phyloP scores from a whole-genome alignment of 768 basidiomycete genomes.

The Naganishia kalamii region DNA sequence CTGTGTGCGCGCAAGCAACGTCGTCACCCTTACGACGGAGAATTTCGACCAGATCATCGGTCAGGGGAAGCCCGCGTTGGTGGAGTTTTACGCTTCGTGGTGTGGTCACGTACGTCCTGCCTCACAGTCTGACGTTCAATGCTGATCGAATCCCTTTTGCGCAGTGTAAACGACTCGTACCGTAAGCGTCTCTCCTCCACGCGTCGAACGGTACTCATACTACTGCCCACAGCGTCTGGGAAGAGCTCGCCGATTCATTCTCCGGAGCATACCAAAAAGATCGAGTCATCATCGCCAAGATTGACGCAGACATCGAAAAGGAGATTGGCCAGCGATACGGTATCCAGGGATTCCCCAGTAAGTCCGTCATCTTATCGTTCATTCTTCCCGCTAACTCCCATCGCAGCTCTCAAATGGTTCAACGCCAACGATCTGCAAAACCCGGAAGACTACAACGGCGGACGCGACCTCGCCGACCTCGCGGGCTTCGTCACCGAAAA shows the following conservation, averaged over 20 bases:
- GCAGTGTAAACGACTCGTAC: constrained; percentile 63
- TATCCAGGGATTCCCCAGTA: constrained; percentile 80
- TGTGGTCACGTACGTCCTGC: constrained; percentile 7
- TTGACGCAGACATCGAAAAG: constrained; percentile 81
- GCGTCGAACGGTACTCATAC: neutral
- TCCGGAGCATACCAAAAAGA: constrained; percentile 52
- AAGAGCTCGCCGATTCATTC: constrained; percentile 84
- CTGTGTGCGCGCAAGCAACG: constrained; percentile 62
- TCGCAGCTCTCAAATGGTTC: constrained; percentile 84
- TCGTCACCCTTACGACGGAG: constrained; percentile 65
- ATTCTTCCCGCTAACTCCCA: neutral
- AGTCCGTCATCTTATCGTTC: constrained; percentile 43
- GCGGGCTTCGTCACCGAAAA: constrained; percentile 64
- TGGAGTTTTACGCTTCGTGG: constrained; percentile 17
- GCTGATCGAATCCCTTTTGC: neutral
- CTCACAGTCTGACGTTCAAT: neutral
- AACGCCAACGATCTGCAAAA: constrained; percentile 56
- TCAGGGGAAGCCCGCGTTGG: constrained; percentile 11
- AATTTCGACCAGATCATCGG: constrained; percentile 63
- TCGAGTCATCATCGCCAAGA: constrained; percentile 81
- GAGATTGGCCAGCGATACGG: constrained; percentile 67
- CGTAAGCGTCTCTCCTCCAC: constrained; percentile 56
- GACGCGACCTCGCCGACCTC: constrained; percentile 72
- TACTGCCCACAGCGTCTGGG: constrained; percentile 54
- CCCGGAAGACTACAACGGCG: constrained; percentile 64